Percentiles rank a stretch among this genome's conserved stretches.
These are phyloP conservation scores for Malus sylvestris DNA, from an alignment of 306 rosid genomes.

Conservation along the genomic window DNA sequence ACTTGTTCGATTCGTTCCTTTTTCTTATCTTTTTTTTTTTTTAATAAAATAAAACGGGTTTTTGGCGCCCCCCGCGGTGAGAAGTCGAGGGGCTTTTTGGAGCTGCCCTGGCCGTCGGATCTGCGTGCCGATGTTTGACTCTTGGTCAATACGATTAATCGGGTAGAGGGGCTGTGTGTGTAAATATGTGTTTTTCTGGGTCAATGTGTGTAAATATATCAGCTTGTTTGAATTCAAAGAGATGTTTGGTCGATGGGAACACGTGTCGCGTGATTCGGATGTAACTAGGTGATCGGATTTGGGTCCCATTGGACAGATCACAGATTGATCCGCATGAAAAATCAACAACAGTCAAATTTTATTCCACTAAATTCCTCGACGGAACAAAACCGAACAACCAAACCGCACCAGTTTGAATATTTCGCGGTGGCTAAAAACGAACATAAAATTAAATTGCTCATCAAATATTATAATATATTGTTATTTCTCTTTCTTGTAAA, in stretches of 20 bases:
- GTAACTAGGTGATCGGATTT: neutral
- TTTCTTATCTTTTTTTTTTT: neutral
- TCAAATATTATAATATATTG: no score
- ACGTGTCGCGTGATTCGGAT: slow-evolving; percentile 31
- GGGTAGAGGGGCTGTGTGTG: neutral
- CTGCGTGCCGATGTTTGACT: slow-evolving; percentile 9
- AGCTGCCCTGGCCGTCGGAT: slow-evolving; percentile 33
- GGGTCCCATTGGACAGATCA: slow-evolving; percentile 19
- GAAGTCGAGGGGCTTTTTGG: slow-evolving; percentile 25
- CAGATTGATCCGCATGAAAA: neutral
- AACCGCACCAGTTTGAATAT: no score
- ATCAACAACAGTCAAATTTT: neutral
- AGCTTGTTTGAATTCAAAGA: neutral
- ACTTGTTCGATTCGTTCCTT: slow-evolving; percentile 11
- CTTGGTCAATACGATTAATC: slow-evolving; percentile 15
- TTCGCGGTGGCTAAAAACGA: no score
- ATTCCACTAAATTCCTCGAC: no score
- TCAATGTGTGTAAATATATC: no score
- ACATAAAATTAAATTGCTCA: no score
- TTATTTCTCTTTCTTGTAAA: no score
- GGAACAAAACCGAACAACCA: no score
- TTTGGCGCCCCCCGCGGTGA: slow-evolving; percentile 70
- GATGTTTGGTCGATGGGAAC: neutral
- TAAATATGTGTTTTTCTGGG: neutral
- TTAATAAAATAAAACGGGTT: slow-evolving; percentile 40